Conservation (phyloP, 208 protist genomes). For the Acanthamoeba rhysodes region DNA sequence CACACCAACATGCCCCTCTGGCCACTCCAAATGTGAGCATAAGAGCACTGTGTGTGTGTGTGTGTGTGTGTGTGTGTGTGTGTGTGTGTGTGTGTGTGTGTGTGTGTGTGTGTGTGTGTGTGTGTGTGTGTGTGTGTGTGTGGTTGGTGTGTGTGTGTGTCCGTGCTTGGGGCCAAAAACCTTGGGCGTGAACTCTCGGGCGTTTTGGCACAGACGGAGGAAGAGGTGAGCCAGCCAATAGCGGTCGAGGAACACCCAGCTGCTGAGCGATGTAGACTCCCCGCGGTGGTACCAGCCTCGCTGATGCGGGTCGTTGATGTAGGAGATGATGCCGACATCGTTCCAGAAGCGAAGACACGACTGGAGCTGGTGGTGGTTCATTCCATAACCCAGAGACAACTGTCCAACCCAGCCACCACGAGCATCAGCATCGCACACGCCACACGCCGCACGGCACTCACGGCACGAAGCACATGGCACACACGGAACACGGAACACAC, state of each 20-base stretch:
- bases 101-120: no score
- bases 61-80: no score
- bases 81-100: no score
- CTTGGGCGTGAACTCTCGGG: background rate
- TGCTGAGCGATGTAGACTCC: background rate
- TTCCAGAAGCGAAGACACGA: background rate
- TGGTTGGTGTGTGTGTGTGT: no score
- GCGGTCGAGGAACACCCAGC: conserved; percentile 46
- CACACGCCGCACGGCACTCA: no score
- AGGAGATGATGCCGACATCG: conserved; percentile 3
- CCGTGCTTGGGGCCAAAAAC: no score
- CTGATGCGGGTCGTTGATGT: conserved; percentile 16
- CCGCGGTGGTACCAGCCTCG: conserved; percentile 20
- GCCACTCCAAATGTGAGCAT: no score
- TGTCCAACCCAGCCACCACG: background rate
- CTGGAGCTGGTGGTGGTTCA: conserved; percentile 27
- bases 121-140: no score
- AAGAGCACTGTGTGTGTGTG: no score
- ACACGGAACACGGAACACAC: no score
- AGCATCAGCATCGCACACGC: no score
- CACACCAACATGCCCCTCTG: conserved; percentile 3
- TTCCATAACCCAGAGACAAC: background rate
- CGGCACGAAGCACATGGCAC: no score
- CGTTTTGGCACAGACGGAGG: conserved; percentile 35
- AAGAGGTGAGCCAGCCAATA: conserved; percentile 43